Conservation (phyloP, 805 yeast genomes). For the Kodamaea neixiangensis region DNA sequence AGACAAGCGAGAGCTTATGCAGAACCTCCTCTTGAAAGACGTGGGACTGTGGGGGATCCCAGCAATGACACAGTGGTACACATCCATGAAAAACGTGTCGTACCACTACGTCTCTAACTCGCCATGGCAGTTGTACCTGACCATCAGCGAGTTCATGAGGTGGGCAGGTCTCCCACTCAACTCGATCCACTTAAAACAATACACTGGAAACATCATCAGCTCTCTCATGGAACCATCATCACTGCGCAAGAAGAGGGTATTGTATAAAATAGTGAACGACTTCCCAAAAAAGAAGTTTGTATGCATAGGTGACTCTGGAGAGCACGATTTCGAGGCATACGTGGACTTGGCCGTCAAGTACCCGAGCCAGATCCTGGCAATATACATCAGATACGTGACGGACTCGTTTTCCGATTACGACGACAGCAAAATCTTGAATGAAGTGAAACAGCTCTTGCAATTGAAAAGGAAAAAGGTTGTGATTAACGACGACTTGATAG, state of each 20-base stretch:
- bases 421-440: constrained; percentile 34
- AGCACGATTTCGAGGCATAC: constrained; percentile 91
- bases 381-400: constrained; percentile 77
- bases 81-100: constrained; percentile 42
- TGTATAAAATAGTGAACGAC: constrained; percentile 64
- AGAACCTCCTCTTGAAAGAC: constrained; percentile 72
- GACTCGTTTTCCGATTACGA: constrained; percentile 63
- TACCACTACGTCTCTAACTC: constrained; percentile 95
- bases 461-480: constrained; percentile 12
- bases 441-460: constrained; percentile 26
- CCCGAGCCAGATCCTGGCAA: constrained; percentile 69
- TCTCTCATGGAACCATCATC: constrained; percentile 86
- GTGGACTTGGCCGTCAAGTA: constrained; percentile 59
- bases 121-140: constrained; percentile 84
- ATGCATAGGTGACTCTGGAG: constrained; percentile 94
- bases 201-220: constrained; percentile 76
- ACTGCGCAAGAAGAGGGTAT: constrained; percentile 70
- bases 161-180: constrained; percentile 68
- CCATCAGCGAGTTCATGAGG: constrained; percentile 57
- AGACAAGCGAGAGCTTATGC: constrained; percentile 79
- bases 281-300: constrained; percentile 79
- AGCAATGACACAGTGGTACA: constrained; percentile 74
- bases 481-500: constrained; percentile 31
- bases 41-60: constrained; percentile 70
- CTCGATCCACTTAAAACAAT: constrained; percentile 84